Percentiles rank a stretch among this genome's conserved stretches.
Conservation (phyloP, 768 basidiomycete genomes). For the Termitomyces sp. region DNA sequence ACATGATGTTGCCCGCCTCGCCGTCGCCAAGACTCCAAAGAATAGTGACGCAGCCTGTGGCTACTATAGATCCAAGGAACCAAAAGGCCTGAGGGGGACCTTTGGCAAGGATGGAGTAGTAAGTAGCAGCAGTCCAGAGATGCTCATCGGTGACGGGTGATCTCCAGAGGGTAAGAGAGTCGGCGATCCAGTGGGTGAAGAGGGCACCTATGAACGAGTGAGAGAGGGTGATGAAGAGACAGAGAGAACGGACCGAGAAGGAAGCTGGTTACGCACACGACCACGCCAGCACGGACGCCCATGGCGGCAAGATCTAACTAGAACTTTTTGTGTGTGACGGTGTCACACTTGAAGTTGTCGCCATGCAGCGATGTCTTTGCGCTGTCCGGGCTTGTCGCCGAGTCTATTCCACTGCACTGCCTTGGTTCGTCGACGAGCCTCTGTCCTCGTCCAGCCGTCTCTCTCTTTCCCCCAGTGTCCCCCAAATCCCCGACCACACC, state of each 20-base stretch:
- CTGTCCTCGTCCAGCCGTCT: conserved; percentile 21
- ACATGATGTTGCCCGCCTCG: conserved; percentile 83
- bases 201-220: conserved; percentile 45
- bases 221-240: not conserved
- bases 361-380: conserved; percentile 14
- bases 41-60: conserved; percentile 62
- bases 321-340: conserved; percentile 12
- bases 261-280: conserved; percentile 76
- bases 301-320: conserved; percentile 30
- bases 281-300: conserved; percentile 70
- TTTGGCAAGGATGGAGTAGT: conserved; percentile 76
- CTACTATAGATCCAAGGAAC: conserved; percentile 50
- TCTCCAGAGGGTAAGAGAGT: conserved; percentile 88
- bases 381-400: not conserved
- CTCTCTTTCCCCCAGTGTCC: conserved; percentile 18
- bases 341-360: conserved; percentile 8
- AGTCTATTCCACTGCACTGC: conserved; percentile 23
- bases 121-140: conserved; percentile 78
- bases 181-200: conserved; percentile 92
- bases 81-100: conserved; percentile 56
- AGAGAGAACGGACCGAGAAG: conserved; percentile 55
- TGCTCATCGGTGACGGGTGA: conserved; percentile 81
- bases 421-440: conserved; percentile 67
- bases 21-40: conserved; percentile 78
- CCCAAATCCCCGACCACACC: conserved; percentile 47